Conservation (phyloP, 495 filamentous ascomycete species). For the Chaetomium cochliodes region DNA sequence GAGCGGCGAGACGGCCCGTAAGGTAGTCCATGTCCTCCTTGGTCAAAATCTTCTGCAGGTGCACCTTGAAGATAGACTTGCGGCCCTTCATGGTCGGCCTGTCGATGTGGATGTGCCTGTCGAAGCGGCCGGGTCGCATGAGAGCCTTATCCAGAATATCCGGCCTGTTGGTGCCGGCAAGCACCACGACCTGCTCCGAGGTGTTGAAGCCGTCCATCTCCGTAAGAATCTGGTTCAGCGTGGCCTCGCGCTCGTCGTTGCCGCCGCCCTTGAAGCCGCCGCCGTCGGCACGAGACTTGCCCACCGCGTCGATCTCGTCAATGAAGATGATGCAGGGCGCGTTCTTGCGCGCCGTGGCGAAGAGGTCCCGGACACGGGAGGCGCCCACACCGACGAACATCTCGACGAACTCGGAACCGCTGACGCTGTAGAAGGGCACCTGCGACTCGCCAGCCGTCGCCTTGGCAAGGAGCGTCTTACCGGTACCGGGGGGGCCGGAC, state of each 20-base stretch:
- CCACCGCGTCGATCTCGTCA: slow-evolving; percentile 98
- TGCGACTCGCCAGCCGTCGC: slow-evolving; percentile 96
- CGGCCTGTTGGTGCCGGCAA: slow-evolving; percentile 92
- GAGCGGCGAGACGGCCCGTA: slow-evolving; percentile 78
- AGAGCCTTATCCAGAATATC: slow-evolving; percentile 93
- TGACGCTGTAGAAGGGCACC: slow-evolving; percentile 97
- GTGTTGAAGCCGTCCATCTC: slow-evolving; percentile 99
- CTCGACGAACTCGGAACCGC: slow-evolving; percentile 97
- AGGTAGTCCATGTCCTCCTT: slow-evolving; percentile 83
- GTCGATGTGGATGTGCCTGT: slow-evolving; percentile 92
- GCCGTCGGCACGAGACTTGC: slow-evolving; percentile 75
- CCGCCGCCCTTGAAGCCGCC: slow-evolving; percentile 71
- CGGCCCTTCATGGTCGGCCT: slow-evolving; percentile 93
- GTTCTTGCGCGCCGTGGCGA: slow-evolving; percentile 90
- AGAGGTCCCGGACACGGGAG: slow-evolving; percentile 90
- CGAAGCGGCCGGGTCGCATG: slow-evolving; percentile 95
- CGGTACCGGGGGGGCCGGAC: slow-evolving; percentile 93
- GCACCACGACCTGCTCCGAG: slow-evolving; percentile 93
- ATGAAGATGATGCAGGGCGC: slow-evolving; percentile 99
- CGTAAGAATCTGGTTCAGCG: slow-evolving; percentile 95
- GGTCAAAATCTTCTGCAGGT: slow-evolving; percentile 89
- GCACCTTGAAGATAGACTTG: slow-evolving; percentile 92
- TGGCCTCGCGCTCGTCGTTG: slow-evolving; percentile 95
- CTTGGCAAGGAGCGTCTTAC: slow-evolving; percentile 96
- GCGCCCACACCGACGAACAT: slow-evolving; percentile 99